Evolutionary conservation across 768 basidiomycete genomes (phyloP), one percentile per base, ranked within the genome.

Genomic region (Lactarius sp.): DNA sequence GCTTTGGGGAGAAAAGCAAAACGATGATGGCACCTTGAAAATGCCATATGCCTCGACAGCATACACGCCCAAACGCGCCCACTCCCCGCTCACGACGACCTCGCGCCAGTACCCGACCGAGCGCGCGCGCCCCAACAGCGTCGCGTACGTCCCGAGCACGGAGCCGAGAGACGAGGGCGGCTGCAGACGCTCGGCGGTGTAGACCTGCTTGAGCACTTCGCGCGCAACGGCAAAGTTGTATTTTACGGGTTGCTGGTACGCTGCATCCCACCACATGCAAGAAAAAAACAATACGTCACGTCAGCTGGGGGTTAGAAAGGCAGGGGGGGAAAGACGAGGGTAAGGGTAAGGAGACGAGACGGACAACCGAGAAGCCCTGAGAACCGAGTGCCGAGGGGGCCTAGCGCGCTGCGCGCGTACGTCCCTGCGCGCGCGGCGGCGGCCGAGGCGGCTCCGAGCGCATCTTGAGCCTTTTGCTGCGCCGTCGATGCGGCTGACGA

Each of bases 21-120:
- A 0, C 74, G 27, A 8, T 12, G 5, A 16, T 9, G 83, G 41
- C 65, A 88, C 90, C 79, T 90, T 90, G 81, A 90, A 96, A 69
- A 96, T 88, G 16, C 88, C 87, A 72, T 94, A 96, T 37, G 91
- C 93, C 76, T 96, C 92, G 27, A 92, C 71, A 9, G 83, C 91
- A 71, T 93, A 92, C 18, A 92, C 73, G 10, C 85, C 85, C 31
- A 92, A 78, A 69, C 81, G 80, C 6, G 80, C 80, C 75, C 85
- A 82, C 69, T 91, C 85, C 7, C 92, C 91, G 53, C 77, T 85
- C 69, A 77, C 73, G 14, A 83, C 70, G 14, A 86, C 72, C 62
- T 82, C 77, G 12, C 85, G 80, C 83, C 86, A 86, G 74, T 85
- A 90, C 27, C 77, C 75, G 0, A 78, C 73, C 72, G 81, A 83